A percentile compares a stretch with the other conserved stretches of the same genome.
Conservation (phyloP, 106 monocot species). For the Narthecium ossifragum region DNA sequence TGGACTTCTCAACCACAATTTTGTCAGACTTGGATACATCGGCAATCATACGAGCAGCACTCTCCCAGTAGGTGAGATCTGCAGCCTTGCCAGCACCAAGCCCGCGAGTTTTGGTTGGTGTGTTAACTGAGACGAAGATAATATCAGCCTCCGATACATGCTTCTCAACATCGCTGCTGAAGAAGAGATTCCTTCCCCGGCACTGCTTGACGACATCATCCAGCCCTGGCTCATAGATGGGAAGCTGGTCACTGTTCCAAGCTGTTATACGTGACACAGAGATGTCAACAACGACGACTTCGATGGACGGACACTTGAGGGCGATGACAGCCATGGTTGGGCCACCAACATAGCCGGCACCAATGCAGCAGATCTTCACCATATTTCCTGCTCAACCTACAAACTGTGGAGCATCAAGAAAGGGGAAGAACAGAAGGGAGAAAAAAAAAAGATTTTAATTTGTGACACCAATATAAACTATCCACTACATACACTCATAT, state of each 20-base stretch:
- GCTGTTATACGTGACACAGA: constrained; percentile 27
- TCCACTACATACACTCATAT: no score
- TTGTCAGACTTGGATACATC: constrained; percentile 51
- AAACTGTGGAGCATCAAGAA: neutral
- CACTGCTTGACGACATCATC: constrained; percentile 43
- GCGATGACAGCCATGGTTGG: constrained; percentile 52
- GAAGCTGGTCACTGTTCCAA: constrained; percentile 46
- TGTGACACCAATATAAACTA: neutral
- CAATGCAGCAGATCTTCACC: constrained; percentile 50
- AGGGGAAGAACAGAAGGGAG: neutral
- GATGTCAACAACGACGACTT: constrained; percentile 47
- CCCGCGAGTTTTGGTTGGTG: constrained; percentile 36
- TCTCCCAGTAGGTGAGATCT: constrained; percentile 50
- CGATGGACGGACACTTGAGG: constrained; percentile 35
- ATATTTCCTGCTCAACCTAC: constrained; percentile 12
- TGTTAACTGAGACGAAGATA: constrained; percentile 48
- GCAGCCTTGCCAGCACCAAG: constrained; percentile 51
- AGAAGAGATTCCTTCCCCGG: constrained; percentile 41
- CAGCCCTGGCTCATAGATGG: constrained; percentile 41
- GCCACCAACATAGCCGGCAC: constrained; percentile 48
- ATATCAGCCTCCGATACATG: constrained; percentile 37
- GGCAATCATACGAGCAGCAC: constrained; percentile 42
- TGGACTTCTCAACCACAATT: constrained; percentile 48
- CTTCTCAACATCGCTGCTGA: constrained; percentile 44
- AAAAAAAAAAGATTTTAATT: neutral